These are phyloP conservation scores for Solanum chacoense DNA, from an alignment of 305 asterid genomes.

Conservation along the genomic window DNA sequence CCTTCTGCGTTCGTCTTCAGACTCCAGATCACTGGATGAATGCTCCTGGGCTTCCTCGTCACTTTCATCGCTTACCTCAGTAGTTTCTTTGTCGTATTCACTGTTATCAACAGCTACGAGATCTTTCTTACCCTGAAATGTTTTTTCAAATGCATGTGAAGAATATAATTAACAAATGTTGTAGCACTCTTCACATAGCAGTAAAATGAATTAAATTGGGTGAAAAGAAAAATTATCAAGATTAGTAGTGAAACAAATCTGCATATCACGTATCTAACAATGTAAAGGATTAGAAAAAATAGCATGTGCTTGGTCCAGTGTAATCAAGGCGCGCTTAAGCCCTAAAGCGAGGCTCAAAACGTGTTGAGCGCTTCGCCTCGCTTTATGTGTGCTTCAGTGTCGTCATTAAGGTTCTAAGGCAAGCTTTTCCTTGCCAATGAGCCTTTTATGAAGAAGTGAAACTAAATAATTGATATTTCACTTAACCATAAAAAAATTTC, in stretches of 20 bases:
- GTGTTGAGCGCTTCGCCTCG: too few species aligned
- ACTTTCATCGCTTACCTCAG: constrained; percentile 45
- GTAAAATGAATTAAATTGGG: neutral
- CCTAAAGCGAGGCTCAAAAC: too few species aligned
- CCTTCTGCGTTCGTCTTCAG: constrained; percentile 85
- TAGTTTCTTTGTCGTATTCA: constrained; percentile 52
- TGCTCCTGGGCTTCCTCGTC: constrained; percentile 27
- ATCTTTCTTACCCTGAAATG: constrained; percentile 61
- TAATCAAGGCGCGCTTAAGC: too few species aligned
- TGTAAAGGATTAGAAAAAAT: neutral
- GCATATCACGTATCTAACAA: neutral
- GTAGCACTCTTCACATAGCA: neutral
- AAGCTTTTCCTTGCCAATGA: too few species aligned
- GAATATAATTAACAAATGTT: neutral
- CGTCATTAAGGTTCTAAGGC: too few species aligned
- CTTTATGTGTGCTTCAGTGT: too few species aligned
- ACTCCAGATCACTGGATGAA: constrained; percentile 58
- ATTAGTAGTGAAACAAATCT: neutral
- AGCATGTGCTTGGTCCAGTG: neutral
- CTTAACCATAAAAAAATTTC: too few species aligned
- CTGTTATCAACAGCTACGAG: constrained; percentile 74
- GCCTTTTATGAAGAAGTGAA: too few species aligned
- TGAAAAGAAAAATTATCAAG: neutral
- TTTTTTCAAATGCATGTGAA: neutral
- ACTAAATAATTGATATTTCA: too few species aligned